These are phyloP conservation scores for Diutina neorugosa DNA, from an alignment of 1,139 yeast species.

Conservation along the genomic window DNA sequence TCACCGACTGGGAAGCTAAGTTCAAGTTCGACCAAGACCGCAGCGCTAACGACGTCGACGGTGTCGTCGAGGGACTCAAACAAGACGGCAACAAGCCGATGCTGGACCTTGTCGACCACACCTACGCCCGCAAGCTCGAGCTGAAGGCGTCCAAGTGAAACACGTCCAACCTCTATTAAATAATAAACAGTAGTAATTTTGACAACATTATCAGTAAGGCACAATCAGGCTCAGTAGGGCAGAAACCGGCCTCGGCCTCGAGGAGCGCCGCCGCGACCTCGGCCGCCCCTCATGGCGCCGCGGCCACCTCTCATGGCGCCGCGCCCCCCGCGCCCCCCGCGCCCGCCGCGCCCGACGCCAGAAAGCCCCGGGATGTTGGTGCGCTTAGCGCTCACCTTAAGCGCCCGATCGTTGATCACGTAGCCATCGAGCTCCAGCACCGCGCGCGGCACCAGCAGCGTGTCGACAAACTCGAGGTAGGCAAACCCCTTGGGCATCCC, in stretches of 20 bases:
- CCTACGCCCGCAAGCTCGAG: not conserved
- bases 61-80: conserved; percentile 22
- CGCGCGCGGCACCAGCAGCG: conserved; percentile 21
- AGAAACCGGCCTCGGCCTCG: conserved; percentile 15
- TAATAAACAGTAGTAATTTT: not conserved
- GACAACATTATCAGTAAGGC: too few species aligned
- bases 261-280: conserved; percentile 8
- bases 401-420: conserved; percentile 51
- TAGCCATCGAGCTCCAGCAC: conserved; percentile 51
- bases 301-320: conserved; percentile 9
- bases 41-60: conserved; percentile 32
- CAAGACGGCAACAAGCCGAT: not conserved
- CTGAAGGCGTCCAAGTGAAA: not conserved
- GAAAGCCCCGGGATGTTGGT: conserved; percentile 65
- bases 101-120: not conserved
- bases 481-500: conserved; percentile 85
- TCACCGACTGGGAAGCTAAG: conserved; percentile 39
- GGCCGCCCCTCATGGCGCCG: conserved; percentile 11
- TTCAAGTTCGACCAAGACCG: conserved; percentile 50
- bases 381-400: conserved; percentile 66
- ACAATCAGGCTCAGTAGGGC: conserved; percentile 7
- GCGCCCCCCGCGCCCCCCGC: conserved; percentile 9
- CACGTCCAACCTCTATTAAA: not conserved
- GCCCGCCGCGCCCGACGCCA: conserved; percentile 14
- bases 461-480: conserved; percentile 60